Percentiles rank a stretch among this genome's conserved stretches.
These are phyloP conservation scores for Chalciporus pseudorubinellus DNA, from an alignment of 768 basidiomycete genomes.

Conservation along the genomic window DNA sequence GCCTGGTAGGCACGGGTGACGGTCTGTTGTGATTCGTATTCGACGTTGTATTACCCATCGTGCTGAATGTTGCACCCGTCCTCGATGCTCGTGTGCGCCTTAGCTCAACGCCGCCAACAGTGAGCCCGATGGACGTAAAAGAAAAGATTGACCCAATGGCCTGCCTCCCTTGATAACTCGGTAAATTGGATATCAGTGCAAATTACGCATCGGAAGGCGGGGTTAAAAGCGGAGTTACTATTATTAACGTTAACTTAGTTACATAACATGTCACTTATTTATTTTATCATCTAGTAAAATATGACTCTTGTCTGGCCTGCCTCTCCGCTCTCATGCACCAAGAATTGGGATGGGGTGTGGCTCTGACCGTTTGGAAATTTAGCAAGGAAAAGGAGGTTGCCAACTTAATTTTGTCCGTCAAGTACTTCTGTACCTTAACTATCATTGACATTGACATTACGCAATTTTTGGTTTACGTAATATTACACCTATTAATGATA, in stretches of 20 bases:
- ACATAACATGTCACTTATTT: too few species aligned
- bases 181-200: not conserved
- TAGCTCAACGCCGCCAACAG: constrained; percentile 19
- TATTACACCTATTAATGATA: not conserved
- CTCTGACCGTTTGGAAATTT: too few species aligned
- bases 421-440: too few species aligned
- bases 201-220: not conserved
- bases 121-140: constrained; percentile 33
- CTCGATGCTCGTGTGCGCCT: constrained; percentile 9
- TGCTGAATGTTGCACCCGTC: constrained; percentile 20
- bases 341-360: too few species aligned
- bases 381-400: too few species aligned
- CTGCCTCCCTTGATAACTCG: constrained; percentile 19
- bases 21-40: constrained; percentile 29
- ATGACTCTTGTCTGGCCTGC: too few species aligned
- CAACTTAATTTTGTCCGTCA: too few species aligned
- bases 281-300: too few species aligned
- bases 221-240: not conserved
- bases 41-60: constrained; percentile 36
- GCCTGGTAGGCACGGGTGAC: constrained; percentile 22
- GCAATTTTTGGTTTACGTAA: not conserved
- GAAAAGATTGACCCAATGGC: constrained; percentile 26
- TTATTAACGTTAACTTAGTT: too few species aligned
- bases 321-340: too few species aligned
- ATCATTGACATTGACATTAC: not conserved